Conservation (phyloP, 306 rosid species). For the Prosopis cineraria region DNA sequence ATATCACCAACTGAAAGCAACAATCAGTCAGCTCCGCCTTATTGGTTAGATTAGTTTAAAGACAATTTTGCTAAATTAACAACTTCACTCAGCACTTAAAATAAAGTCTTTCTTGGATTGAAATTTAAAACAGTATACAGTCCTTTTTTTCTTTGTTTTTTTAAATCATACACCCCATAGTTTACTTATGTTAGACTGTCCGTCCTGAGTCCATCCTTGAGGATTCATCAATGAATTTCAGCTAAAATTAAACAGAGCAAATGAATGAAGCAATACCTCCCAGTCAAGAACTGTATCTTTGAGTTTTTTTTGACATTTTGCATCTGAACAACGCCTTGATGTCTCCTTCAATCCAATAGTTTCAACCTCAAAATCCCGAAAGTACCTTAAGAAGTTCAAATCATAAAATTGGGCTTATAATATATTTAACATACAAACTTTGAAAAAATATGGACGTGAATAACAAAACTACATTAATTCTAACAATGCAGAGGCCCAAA, state of each 20-base stretch:
- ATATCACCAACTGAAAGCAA: constrained; percentile 13
- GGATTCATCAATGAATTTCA: too few relatives aligned
- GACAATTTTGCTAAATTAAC: not conserved
- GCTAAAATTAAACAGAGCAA: too few relatives aligned
- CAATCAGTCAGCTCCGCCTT: not conserved
- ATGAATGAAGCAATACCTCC: constrained; percentile 89
- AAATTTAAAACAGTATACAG: not conserved
- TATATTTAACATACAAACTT: not conserved
- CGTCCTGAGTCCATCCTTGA: not conserved
- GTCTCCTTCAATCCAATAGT: constrained; percentile 94
- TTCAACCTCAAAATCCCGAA: constrained; percentile 93
- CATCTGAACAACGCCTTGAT: constrained; percentile 72
- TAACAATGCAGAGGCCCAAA: constrained; percentile 14
- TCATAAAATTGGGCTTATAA: constrained; percentile 32
- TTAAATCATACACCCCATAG: not conserved
- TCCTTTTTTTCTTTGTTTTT: not conserved
- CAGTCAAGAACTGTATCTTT: constrained; percentile 98
- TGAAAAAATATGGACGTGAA: not conserved
- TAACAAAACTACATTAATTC: not conserved
- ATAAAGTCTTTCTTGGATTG: constrained; percentile 1
- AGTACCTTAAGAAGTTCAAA: constrained; percentile 57
- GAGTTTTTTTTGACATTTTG: constrained; percentile 68
- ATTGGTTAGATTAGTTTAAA: constrained; percentile 1
- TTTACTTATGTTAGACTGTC: not conserved
- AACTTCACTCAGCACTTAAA: not conserved